Base-by-base conservation (phyloP, 768 basidiomycete genomes). In the Albatrellus ellisii region DNA sequence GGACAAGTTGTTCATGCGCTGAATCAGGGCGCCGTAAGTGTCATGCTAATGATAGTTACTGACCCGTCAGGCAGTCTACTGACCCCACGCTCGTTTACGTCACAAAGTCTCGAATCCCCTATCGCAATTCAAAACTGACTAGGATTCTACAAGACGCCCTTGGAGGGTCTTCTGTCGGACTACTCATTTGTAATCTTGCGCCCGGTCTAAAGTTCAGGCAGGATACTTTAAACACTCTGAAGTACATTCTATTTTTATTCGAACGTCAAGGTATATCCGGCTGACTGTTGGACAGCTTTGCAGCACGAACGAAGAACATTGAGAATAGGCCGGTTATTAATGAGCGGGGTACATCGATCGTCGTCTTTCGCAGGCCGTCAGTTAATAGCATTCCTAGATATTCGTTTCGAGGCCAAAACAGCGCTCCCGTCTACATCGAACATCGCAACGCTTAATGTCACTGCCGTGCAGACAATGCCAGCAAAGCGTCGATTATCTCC, bases 171-270 rank as follows among this genome's bases (percentile, higher is more conserved):
- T 80, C 84, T 0, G 68, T 85, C 8, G 84, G 84, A 1, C 61
- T 92, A 17, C 64, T 92, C 31, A 85, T 94, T 25, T 89, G 87
- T 59, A 90, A 90, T 51, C 63, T 94, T 7, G 84, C 89, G 8
- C 88, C 90, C 12, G 85, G 84, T 1, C 62, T 61, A 26, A 88
- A 78, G 57, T 89, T 88, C 50, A 67, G 84, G 42, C 78, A 85
- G 57, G 89, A 92, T 59, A 89, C 88, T 4, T 65, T 91, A 12
- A 89, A 91, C 57, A 92, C 90, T 4, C 67, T 94, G n/a, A 89
- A 90, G 87, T 86, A 52, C 37, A 7, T 9, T 20, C 21, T 22
- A 4, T 34, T 15, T 37, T 17, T 21, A 7, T 4, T 25, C 6
- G 9, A 25, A 36, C 7, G 26, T 44, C 10, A 43, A 42, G 36